phyloP scores from a whole-genome alignment of 169 alveolate genomes.

The Plasmodium knowlesi region DNA sequence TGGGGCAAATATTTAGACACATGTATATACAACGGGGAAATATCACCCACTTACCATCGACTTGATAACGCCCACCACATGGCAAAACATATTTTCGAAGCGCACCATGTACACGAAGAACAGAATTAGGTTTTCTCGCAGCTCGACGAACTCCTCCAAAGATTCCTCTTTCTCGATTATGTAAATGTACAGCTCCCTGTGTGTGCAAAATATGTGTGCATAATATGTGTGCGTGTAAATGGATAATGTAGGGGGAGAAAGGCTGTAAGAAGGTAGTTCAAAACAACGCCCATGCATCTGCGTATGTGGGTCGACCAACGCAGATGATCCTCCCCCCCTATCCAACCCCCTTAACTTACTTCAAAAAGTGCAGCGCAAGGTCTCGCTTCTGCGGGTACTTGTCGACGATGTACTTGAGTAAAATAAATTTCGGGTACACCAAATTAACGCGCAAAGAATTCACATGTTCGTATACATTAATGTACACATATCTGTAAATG shows the following conservation, averaged over 20 bases:
- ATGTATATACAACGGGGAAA: neutral
- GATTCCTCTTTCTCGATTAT: conserved; percentile 68
- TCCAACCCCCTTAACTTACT: conserved; percentile 13
- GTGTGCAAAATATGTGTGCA: no score
- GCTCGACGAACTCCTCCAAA: conserved; percentile 40
- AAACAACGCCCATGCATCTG: neutral
- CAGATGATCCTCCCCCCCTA: neutral
- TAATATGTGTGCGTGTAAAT: neutral
- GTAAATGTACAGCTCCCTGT: conserved; percentile 55
- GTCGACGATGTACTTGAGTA: conserved; percentile 57
- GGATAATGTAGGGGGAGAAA: neutral
- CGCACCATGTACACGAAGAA: conserved; percentile 55
- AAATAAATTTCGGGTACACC: conserved; percentile 55
- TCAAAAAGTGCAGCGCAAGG: conserved; percentile 41
- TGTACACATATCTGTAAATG: conserved; percentile 58
- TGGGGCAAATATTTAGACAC: neutral
- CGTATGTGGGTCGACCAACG: neutral
- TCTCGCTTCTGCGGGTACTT: conserved; percentile 69
- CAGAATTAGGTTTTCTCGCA: conserved; percentile 46
- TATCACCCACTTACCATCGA: conserved; percentile 59
- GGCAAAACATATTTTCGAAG: conserved; percentile 71
- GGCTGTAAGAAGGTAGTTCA: neutral
- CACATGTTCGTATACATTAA: conserved; percentile 24
- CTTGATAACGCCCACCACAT: conserved; percentile 42
- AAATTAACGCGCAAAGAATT: conserved; percentile 20